phyloP scores from a whole-genome alignment of 1,284 basidiomycete species.

The Malassezia vespertilionis region DNA sequence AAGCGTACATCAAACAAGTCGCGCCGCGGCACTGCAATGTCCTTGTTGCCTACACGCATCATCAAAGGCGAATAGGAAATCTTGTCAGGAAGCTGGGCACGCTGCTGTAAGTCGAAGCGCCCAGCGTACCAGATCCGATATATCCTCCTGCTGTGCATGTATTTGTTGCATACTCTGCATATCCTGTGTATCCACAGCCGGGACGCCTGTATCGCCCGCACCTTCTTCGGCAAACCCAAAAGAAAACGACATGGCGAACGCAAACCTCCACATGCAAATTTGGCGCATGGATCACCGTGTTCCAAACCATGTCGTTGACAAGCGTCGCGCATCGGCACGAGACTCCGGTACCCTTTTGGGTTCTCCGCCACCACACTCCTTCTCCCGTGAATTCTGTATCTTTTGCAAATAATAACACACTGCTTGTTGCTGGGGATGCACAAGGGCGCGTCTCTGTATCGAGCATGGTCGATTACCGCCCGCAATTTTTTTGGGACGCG shows the following conservation, averaged over 20 bases:
- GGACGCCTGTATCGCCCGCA: conserved; percentile 1
- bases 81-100: conserved; percentile 31
- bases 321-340: neutral
- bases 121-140: neutral
- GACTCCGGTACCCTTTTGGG: conserved; percentile 6
- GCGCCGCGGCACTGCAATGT: conserved; percentile 57
- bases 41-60: conserved; percentile 16
- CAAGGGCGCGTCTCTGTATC: conserved; percentile 13
- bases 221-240: conserved; percentile 19
- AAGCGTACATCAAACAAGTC: conserved; percentile 91
- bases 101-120: conserved; percentile 17
- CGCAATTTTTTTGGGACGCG: conserved; percentile 8
- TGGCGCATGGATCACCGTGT: neutral
- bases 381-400: conserved; percentile 8
- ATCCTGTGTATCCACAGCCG: neutral
- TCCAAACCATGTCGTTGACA: neutral
- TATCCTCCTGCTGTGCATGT: neutral
- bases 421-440: conserved; percentile 11
- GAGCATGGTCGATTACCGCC: conserved; percentile 8
- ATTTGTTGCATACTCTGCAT: neutral
- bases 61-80: conserved; percentile 41
- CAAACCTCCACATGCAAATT: neutral
- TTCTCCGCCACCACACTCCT: conserved; percentile 15
- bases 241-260: conserved; percentile 18
- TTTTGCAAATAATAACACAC: conserved; percentile 1